Evolutionary conservation across 2,329 filamentous ascomycete genomes (phyloP), one percentile per base, ranked within the genome.

Genomic region (Coccinonectria pachysandricola): DNA sequence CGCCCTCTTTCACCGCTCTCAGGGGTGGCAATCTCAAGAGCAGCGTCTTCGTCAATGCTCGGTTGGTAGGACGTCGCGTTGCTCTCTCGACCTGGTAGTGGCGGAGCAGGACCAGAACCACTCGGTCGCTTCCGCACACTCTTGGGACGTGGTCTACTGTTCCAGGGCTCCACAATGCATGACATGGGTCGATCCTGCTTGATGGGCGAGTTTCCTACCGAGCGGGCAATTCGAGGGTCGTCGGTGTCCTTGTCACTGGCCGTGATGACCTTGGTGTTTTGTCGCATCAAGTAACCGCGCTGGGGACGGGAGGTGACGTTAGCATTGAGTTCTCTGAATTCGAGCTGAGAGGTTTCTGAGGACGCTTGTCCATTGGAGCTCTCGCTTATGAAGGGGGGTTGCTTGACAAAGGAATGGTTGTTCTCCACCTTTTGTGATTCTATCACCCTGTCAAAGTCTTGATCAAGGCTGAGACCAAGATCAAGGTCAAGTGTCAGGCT

Each of bases 141-240:
- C 39, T 65, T 68, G 39, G 79, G 73, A 30, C 86, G 74, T 22
- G 67, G 57, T 54, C 86, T 82, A 33, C 79, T 75, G 56, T 93
- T 94, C 91, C 91, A 98, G 10, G 91, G 91, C 57, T 96, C 91
- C 5, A 93, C 91, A 9, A 85, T 91, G 82, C 91, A 94, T 2
- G 86, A 92, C 53, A 92, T 83, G 17, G 85, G 83, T 23, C 85
- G 86, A 4, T 74, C 65, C 45, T 84, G 76, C 48, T 92, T 83
- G 15, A 75, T 50, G 4, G 84, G 75, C 5, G 80, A 84, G 45
- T 72, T 78, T 10, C 71, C 73, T 9, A 70, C 72, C 15, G 78
- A 76, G 29, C 73, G 71, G 12, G 65, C 65, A 13, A 64, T 53
- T 53, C 62, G 55, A 39, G 57, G 39, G 56, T 76, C 49, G 52